A percentile compares a stretch with the other conserved stretches of the same genome.
Evolutionary conservation across 1,284 basidiomycete genomes (phyloP).

Genomic region (Peniophora sp.): DNA sequence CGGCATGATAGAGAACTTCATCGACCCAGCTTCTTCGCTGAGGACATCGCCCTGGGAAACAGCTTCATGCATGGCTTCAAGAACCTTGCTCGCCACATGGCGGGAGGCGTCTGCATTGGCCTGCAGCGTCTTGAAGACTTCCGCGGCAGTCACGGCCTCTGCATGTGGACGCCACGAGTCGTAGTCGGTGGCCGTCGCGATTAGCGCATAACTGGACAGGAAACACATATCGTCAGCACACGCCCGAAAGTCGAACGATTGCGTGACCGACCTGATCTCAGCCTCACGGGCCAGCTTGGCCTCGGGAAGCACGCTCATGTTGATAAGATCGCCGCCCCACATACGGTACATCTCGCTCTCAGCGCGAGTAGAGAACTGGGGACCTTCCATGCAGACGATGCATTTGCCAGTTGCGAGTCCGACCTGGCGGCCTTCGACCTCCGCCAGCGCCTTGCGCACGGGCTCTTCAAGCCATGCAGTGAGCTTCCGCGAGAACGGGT

Average conservation of each 20-base stretch:
- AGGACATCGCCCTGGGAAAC: conserved; percentile 44
- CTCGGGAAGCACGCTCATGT: conserved; percentile 95
- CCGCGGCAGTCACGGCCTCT: conserved; percentile 80
- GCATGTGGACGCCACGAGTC: conserved; percentile 83
- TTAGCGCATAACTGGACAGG: conserved; percentile 70
- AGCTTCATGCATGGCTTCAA: conserved; percentile 70
- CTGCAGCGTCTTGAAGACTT: conserved; percentile 83
- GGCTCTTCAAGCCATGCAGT: conserved; percentile 62
- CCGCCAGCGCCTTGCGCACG: conserved; percentile 58
- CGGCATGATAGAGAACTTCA: conserved; percentile 85
- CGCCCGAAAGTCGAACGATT: not conserved
- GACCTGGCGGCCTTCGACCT: conserved; percentile 44
- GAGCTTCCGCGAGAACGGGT: conserved; percentile 73
- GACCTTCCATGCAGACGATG: conserved; percentile 97
- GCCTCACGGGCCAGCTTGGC: conserved; percentile 94
- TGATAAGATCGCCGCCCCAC: conserved; percentile 93
- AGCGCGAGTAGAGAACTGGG: conserved; percentile 89
- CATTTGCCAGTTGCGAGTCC: conserved; percentile 76
- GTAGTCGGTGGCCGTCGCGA: conserved; percentile 88
- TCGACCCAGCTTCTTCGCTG: conserved; percentile 65
- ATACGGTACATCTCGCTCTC: conserved; percentile 92
- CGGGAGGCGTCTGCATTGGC: conserved; percentile 83
- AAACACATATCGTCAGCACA: conserved; percentile 4
- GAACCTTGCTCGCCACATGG: conserved; percentile 63
- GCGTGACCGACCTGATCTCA: conserved; percentile 68